Base-by-base conservation (phyloP, 2,329 filamentous ascomycete genomes). In the Aspergillus fumigatiaffinis region DNA sequence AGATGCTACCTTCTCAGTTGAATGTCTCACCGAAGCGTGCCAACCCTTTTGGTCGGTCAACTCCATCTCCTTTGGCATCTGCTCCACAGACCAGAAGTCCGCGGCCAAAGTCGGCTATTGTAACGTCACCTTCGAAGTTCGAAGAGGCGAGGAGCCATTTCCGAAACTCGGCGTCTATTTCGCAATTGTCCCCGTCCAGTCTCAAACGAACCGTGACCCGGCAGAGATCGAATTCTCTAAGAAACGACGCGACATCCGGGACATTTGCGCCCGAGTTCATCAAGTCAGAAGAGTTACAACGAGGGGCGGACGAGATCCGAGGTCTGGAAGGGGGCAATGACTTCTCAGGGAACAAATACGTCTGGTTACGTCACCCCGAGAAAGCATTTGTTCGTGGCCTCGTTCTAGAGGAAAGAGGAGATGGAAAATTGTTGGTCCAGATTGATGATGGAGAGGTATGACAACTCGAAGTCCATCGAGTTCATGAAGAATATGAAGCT, bases 251-350 rank as follows among this genome's bases (percentile, higher is more conserved):
- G 2, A 79, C 81, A 6, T 90, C 89, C 0, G 89, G 85, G 63
- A 99, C 94, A 1, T 99, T 99, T 78, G 93, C 94, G 38, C 94
- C 93, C 2, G 90, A 91, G 9, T 99, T 99, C 75, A 97, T 99
- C 77, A 94, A 93, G 73, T 85, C 87, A 0, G 92, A 96, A 63
- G 90, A 92, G 63, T 79, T 90, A 74, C 82, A 86, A 64, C 80
- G 80, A 52, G 78, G 77, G 1, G 78, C 79, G 29, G 82, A 84
- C 59, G 74, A 77, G 59, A 80, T 86, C 29, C 79, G 81, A 21
- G 89, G 91, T 20, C 92, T 97, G 58, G 95, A 99, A 76, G 94
- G 94, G 61, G 93, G 97, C 71, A 97, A 97, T 73, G 94, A 99
- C 80, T 97, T 99, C 74, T 99, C 94, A 0, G 95, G 94, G 56